phyloP scores from a whole-genome alignment of 108 stramenopile species.

The Cyclotella sp. region DNA sequence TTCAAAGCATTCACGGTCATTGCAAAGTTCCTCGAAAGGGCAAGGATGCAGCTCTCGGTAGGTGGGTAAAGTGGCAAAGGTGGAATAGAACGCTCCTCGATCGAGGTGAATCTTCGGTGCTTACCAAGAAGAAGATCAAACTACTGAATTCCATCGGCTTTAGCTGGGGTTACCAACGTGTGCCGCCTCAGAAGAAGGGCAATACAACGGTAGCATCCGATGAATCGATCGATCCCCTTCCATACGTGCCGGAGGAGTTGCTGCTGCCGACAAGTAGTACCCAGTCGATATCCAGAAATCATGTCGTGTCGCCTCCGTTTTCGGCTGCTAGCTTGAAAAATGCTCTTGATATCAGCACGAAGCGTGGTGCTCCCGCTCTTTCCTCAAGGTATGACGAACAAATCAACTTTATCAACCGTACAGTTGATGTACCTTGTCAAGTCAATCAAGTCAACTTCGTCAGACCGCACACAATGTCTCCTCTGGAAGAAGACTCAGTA shows the following conservation, averaged over 20 bases:
- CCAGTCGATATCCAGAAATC: background rate
- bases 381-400: background rate
- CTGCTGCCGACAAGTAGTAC: background rate
- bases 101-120: conserved; percentile 16
- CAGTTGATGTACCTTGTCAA: background rate
- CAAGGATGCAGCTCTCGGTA: conserved; percentile 7
- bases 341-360: background rate
- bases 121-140: conserved; percentile 17
- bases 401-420: background rate
- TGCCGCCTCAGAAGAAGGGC: background rate
- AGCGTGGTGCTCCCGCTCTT: background rate
- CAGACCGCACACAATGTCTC: background rate
- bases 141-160: conserved; percentile 21
- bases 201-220: background rate
- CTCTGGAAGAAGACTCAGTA: background rate
- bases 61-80: conserved; percentile 31
- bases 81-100: conserved; percentile 25
- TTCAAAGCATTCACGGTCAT: conserved; percentile 10
- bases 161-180: conserved; percentile 29
- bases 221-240: conserved; percentile 1
- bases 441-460: conserved; percentile 4
- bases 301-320: conserved; percentile 4
- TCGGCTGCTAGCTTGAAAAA: background rate
- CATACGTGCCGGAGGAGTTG: background rate
- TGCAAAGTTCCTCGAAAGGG: conserved; percentile 21